Conservation (phyloP, 139 green algal genomes). For the Diplosphaera chodatii region DNA sequence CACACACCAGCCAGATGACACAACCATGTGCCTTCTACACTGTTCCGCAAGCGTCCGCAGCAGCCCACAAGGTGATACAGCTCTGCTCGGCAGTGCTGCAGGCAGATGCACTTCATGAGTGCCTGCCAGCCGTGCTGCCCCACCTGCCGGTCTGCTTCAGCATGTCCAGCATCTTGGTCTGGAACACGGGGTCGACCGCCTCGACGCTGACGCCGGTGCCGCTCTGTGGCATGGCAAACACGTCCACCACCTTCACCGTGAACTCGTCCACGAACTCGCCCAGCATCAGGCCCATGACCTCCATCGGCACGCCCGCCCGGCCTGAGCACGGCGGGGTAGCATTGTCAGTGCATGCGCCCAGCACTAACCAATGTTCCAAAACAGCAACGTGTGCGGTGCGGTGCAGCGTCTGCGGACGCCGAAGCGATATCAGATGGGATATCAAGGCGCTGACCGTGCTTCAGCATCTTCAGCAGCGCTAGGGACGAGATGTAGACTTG, state of each 20-base stretch:
- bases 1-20: background rate
- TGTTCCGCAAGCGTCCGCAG: no score
- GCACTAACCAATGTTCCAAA: no score
- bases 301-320: constrained; percentile 95
- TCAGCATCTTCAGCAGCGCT: constrained; percentile 98
- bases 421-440: no score
- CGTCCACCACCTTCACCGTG: constrained; percentile 97
- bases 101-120: background rate
- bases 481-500: constrained; percentile 98
- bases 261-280: constrained; percentile 99
- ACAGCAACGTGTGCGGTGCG: no score
- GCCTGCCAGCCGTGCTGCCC: background rate
- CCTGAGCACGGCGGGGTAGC: constrained; percentile 39
- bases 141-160: constrained; percentile 94
- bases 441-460: constrained; percentile 79
- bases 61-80: no score
- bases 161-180: constrained; percentile 99
- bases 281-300: constrained; percentile 99
- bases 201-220: constrained; percentile 97
- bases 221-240: constrained; percentile 99
- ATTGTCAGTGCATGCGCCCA: background rate
- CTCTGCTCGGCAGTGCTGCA: background rate
- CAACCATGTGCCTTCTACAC: no score
- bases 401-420: no score
- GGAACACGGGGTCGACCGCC: constrained; percentile 98